These are phyloP conservation scores for Huntiella bhutanensis DNA, from an alignment of 2,329 filamentous ascomycete species.

Conservation along the genomic window DNA sequence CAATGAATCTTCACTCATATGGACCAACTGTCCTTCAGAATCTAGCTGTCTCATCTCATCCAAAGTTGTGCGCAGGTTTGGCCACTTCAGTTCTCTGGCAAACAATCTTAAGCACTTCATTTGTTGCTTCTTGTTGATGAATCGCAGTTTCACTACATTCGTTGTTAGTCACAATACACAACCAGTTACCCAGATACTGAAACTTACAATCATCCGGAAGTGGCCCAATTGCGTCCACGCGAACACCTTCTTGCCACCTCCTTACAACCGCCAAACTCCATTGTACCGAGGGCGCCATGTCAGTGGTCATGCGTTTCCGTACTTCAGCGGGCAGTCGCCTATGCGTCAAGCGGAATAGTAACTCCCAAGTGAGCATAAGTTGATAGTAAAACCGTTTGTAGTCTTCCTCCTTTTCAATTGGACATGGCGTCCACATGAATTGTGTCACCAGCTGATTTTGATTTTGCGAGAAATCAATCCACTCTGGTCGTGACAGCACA, in stretches of 20 bases:
- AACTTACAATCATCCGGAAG: slow-evolving; percentile 7
- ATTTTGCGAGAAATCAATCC: slow-evolving; percentile 53
- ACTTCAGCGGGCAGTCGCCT: slow-evolving; percentile 39
- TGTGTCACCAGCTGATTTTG: slow-evolving; percentile 56
- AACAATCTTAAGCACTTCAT: slow-evolving; percentile 50
- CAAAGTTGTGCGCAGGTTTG: slow-evolving; percentile 47
- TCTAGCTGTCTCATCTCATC: slow-evolving; percentile 42
- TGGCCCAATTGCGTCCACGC: slow-evolving; percentile 40
- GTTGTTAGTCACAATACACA: background rate
- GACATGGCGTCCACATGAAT: slow-evolving; percentile 43
- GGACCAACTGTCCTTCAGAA: slow-evolving; percentile 35
- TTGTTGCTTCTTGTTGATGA: slow-evolving; percentile 46
- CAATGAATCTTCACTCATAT: slow-evolving; percentile 51
- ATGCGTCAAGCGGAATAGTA: slow-evolving; percentile 51
- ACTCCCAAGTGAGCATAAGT: slow-evolving; percentile 52
- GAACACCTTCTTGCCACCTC: slow-evolving; percentile 52
- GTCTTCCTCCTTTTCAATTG: slow-evolving; percentile 32
- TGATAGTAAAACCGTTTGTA: slow-evolving; percentile 58
- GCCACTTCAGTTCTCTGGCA: slow-evolving; percentile 58
- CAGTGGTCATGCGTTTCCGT: slow-evolving; percentile 42
- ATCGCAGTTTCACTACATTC: slow-evolving; percentile 36
- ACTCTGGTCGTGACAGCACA: slow-evolving; percentile 47
- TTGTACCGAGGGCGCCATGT: slow-evolving; percentile 50
- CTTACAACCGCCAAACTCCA: slow-evolving; percentile 58
- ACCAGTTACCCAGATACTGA: too few relatives aligned